Base-by-base conservation (phyloP, 805 yeast genomes). In the Teunomyces cretensis region DNA sequence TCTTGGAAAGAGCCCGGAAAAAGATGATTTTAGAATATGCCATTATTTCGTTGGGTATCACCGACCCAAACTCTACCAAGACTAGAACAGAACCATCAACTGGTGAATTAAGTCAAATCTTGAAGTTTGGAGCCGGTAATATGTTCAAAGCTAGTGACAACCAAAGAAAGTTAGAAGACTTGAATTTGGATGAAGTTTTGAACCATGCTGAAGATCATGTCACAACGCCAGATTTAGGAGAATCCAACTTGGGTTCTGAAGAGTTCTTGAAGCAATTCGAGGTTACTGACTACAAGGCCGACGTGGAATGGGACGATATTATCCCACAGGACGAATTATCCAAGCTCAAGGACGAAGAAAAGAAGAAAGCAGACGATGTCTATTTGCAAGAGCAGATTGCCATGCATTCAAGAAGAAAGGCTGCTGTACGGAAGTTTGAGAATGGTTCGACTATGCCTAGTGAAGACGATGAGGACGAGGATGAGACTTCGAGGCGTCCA, bases 11-110 rank as follows among this genome's bases (percentile, higher is more conserved):
- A 52, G 99, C 99, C 0, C 80, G 99, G 63, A 86, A 90, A 72
- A 94, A 94, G 80, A 94, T 94, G 99, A 89, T 94, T 72, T 74
- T 94, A 52, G 99, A 94, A 64, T 94, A 94, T 65, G 99, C 99
- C 12, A 91, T 94, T 57, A 94, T 94, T 42, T 90, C 97, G 1
- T 75, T 94, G 38, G 99, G 99, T 62, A 88, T 92, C 46, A 88
- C 97, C 8, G 97, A 92, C 56, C 78, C 81, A 17, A 74, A 77
- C 43, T 72, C 78, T 19, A 66, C 71, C 38, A 73, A 76, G 44
- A 78, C 77, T 55, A 80, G 82, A 55, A 67, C 71, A 47, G 97
- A 90, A 46, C 97, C 97, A 2, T 74, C 85, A 1, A 68, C 89
- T 6, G 84, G 87, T 51, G 99, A 94, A 64, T 75, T 94, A 45